These are phyloP conservation scores for Cladorrhinum sp. DNA, from an alignment of 2,329 filamentous ascomycete genomes.

Conservation along the genomic window DNA sequence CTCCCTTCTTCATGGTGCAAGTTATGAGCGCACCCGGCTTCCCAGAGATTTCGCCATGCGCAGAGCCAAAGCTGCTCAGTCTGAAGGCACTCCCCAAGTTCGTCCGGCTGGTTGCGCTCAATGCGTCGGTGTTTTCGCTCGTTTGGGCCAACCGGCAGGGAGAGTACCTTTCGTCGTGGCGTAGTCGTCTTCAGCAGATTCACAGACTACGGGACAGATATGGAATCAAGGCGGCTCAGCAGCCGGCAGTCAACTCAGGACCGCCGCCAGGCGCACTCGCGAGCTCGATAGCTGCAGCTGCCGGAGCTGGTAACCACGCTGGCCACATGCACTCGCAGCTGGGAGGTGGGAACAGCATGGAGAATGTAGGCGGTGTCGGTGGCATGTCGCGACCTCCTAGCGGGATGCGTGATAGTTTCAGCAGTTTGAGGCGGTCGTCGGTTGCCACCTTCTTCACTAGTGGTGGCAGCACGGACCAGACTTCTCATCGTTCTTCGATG, in stretches of 20 bases:
- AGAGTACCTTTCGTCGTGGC: slow-evolving; percentile 87
- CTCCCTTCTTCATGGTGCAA: slow-evolving; percentile 80
- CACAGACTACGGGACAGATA: slow-evolving; percentile 73
- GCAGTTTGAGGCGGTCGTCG: slow-evolving; percentile 58
- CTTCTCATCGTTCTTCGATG: slow-evolving; percentile 58
- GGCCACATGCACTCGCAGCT: background rate
- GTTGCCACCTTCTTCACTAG: slow-evolving; percentile 63
- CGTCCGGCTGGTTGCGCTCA: slow-evolving; percentile 83
- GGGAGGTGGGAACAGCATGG: background rate
- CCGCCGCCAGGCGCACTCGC: slow-evolving; percentile 26
- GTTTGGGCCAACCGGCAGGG: slow-evolving; percentile 81
- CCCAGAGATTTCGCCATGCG: slow-evolving; percentile 85
- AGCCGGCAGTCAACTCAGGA: slow-evolving; percentile 21
- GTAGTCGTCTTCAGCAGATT: slow-evolving; percentile 80
- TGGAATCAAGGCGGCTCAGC: slow-evolving; percentile 41
- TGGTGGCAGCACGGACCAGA: slow-evolving; percentile 47
- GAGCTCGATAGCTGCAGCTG: slow-evolving; percentile 4
- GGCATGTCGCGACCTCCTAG: slow-evolving; percentile 40
- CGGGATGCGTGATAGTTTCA: slow-evolving; percentile 59
- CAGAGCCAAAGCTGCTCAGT: slow-evolving; percentile 84
- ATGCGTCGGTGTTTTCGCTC: slow-evolving; percentile 86
- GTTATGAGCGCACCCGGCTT: slow-evolving; percentile 86
- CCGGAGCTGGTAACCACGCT: background rate
- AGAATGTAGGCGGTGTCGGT: background rate
- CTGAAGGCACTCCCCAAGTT: slow-evolving; percentile 79